phyloP scores from a whole-genome alignment of 192 early-diverging fungal species.

The Backusella luteola region DNA sequence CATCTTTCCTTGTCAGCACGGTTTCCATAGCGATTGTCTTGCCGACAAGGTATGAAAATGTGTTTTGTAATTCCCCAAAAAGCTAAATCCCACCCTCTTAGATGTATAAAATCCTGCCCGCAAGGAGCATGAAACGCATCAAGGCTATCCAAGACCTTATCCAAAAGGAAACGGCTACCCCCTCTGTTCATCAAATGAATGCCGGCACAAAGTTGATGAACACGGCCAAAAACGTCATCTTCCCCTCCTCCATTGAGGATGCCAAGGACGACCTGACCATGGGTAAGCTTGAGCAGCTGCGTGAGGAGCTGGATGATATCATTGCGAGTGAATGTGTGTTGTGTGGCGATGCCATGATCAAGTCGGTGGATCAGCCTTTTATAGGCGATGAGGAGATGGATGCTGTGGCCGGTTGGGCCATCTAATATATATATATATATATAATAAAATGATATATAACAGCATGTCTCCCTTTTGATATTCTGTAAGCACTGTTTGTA shows the following conservation, averaged over 20 bases:
- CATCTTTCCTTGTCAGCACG: constrained; percentile 94
- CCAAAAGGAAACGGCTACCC: constrained; percentile 20
- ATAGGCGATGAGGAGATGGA: constrained; percentile 55
- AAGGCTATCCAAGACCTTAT: constrained; percentile 6
- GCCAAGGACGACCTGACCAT: constrained; percentile 38
- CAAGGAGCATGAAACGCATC: constrained; percentile 8
- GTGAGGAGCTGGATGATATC: constrained; percentile 73
- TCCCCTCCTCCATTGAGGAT: constrained; percentile 22
- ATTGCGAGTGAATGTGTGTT: constrained; percentile 87
- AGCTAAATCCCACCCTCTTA: neutral
- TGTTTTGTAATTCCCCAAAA: neutral
- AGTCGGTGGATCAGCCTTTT: constrained; percentile 82
- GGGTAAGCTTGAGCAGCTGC: constrained; percentile 44
- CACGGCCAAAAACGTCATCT: constrained; percentile 48
- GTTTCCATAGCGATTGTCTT: constrained; percentile 93
- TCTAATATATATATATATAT: constrained; percentile 34
- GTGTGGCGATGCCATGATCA: constrained; percentile 97
- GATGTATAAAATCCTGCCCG: constrained; percentile 13
- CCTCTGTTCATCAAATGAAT: constrained; percentile 19
- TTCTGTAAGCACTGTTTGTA: too few relatives aligned
- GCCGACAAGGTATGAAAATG: constrained; percentile 55
- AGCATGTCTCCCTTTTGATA: too few relatives aligned
- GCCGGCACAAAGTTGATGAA: constrained; percentile 8
- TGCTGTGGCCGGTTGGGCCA: constrained; percentile 58
- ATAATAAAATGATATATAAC: neutral